Evolutionary conservation across 805 yeast species (phyloP), one percentile per base, ranked within the genome.

Genomic region (Monosporozyma solicola): DNA sequence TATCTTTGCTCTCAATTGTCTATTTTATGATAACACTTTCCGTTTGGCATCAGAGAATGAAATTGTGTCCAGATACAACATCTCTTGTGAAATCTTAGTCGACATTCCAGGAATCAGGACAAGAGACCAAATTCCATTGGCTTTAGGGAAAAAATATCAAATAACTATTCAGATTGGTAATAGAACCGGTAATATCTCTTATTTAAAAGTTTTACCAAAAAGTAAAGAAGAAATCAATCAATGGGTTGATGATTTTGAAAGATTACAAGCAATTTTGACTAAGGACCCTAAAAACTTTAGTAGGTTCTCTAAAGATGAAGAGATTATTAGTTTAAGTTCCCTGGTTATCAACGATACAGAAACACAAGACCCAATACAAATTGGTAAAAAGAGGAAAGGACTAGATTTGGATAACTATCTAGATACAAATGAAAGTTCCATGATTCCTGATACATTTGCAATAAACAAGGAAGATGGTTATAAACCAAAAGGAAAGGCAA

Each of bases 371-470:
- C 46, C 53, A 13, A 49, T 57, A 8, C 37, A 48, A 2, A 15
- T 49, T 15, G 56, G 55, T 6, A 49, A 55, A 47, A 63, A 62
- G 39, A 55, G 67, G 41, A 64, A 59, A 39, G 58, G 57, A 49
- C 44, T 58, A 5, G 56, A 60, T 47, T 54, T 64, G 16, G 58
- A 55, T 7, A 56, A 58, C 27, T 60, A 61, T 37, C 47, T 61
- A 41, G 50, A 55, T 7, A 54, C 51, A n/a, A 59, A 54, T 2
- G 59, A 58, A 35, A 55, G 59, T 48, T 59, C 62, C 15, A 53
- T 55, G 15, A 27, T 55, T 3, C 53, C 54, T 3, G 63, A 62
- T 33, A 62, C 59, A 9, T 39, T 55, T 44, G 55, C 57, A 41
- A 44, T 48, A 45, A 49, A 41, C 29, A 39, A 49, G 7, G 24